Conservation (phyloP, 768 basidiomycete genomes). For the Termitomyces sp. region DNA sequence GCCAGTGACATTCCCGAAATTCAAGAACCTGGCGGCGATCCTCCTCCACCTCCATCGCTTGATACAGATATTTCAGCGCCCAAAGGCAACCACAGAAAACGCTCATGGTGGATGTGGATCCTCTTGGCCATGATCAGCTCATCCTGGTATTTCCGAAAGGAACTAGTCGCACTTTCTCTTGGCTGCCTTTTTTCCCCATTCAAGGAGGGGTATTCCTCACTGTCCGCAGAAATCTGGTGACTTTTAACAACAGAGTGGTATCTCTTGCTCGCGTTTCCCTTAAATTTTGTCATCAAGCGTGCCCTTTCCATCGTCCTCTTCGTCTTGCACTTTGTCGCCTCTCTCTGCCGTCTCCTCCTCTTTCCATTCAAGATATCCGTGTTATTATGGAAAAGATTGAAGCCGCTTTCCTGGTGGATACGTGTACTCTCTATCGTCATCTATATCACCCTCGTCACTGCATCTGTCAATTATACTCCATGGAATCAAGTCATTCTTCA, state of each 20-base stretch:
- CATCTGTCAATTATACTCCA: not conserved
- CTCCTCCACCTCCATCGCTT: not conserved
- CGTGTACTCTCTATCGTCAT: not conserved
- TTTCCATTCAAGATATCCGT: not conserved
- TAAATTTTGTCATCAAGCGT: not conserved
- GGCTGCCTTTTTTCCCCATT: not conserved
- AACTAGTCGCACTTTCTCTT: not conserved
- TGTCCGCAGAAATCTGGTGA: not conserved
- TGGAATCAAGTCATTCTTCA: not conserved
- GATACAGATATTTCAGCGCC: not conserved
- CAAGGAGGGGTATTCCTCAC: not conserved
- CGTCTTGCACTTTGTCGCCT: not conserved
- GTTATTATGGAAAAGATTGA: not conserved
- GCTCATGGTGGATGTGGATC: not conserved
- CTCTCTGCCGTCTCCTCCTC: not conserved
- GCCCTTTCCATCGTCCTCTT: not conserved
- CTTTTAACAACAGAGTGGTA: not conserved
- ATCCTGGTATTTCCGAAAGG: not conserved
- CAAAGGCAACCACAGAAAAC: not conserved
- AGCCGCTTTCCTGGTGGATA: not conserved
- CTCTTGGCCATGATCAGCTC: not conserved
- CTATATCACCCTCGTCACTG: not conserved
- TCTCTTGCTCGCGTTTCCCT: not conserved
- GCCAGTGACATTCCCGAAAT: not conserved
- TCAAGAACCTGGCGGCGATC: not conserved